Base-by-base conservation (phyloP, 2,329 filamentous ascomycete genomes). In the Aurifilum marmelostoma region DNA sequence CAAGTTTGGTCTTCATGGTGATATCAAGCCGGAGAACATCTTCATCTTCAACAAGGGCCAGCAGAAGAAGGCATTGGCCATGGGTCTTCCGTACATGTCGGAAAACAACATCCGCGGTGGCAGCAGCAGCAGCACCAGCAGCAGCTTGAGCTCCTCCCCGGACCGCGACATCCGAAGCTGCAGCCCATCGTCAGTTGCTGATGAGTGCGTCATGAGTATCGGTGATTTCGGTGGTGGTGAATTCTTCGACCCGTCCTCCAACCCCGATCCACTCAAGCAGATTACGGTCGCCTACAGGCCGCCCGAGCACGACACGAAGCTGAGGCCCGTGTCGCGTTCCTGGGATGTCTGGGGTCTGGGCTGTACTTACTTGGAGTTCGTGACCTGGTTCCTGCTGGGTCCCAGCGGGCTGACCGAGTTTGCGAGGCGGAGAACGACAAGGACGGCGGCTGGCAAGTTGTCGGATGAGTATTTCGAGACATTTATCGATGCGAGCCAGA, bases 271-370 rank as follows among this genome's bases (percentile, higher is more conserved):
- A 1, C 70, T 71, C 29, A 69, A 65, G 39, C 70, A 71, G 32
- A 68, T 71, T 27, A 71, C 70, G 8, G 63, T 68, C 14, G 64
- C 70, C 4, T 71, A 71, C 59, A 63, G 70, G 54, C 70, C 70
- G 54, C 70, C 70, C 6, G 70, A 71, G 37, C 66, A 71, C 37
- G 70, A 71, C 62, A 71, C 70, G 7, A 71, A 71, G 63, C 62
- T 68, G 24, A 61, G 69, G 63, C 70, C 70, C n/a, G 66, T 71
- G 50, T 71, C 70, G n/a, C 70, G 68, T 52, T 71, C 70, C n/a
- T 71, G 70, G 70, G 74, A 75, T 34, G 67, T 75, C 7, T 75
- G 74, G 74, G 71, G 72, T 52, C 69, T 75, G 12, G 74, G 71
- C 1, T 75, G 73, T 66, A 69, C 74, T 0, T 75, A 69, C n/a